Evolutionary conservation across 2,329 filamentous ascomycete genomes (phyloP), one percentile per base, ranked within the genome.

Genomic region (Alternaria sp.): DNA sequence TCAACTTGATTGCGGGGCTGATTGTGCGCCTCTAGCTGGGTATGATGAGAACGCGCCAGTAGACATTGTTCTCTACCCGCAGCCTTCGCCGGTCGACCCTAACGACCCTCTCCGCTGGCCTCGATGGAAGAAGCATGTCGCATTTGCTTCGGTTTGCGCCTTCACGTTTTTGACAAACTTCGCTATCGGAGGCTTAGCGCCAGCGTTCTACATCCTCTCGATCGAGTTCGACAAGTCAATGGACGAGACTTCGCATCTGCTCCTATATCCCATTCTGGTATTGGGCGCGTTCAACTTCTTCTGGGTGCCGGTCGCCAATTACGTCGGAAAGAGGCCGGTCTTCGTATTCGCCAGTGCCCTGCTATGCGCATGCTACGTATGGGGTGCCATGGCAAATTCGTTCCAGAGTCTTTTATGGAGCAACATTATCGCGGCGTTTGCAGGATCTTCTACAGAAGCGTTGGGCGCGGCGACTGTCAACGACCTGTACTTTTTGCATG

Each of bases 251-350:
- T 81, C 79, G 16, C 73, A 72, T 22, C 63, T 81, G 1, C 72
- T 81, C 2, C 65, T 79, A 12, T 80, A 75, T 69, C 78, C 78
- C 1, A 83, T 85, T 62, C 71, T 85, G 3, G 79, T 83, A 2
- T 78, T 85, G 3, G 82, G 83, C 1, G 79, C 83, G 30, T 83
- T 82, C 69, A 85, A 85, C 65, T 85, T 85, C 74, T 76, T 85
- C 66, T 84, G 82, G 82, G 81, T 84, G 5, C 83, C 83, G 14
- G 63, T 85, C 10, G 79, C 81, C 54, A 82, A 80, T 25, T 82
- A 80, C 58, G 81, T 83, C 56, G 83, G 83, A 11, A 81, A 84
- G 63, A 73, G 83, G 5, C 82, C 83, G 1, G 74, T 83, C 3
- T 84, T 84, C 59, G 79, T 84, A 36, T 65, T 82, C 49, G 78